Evolutionary conservation across 2,329 filamentous ascomycete species (phyloP), one percentile per base, ranked within the genome.

Genomic region (Podosphaera aphanis): DNA sequence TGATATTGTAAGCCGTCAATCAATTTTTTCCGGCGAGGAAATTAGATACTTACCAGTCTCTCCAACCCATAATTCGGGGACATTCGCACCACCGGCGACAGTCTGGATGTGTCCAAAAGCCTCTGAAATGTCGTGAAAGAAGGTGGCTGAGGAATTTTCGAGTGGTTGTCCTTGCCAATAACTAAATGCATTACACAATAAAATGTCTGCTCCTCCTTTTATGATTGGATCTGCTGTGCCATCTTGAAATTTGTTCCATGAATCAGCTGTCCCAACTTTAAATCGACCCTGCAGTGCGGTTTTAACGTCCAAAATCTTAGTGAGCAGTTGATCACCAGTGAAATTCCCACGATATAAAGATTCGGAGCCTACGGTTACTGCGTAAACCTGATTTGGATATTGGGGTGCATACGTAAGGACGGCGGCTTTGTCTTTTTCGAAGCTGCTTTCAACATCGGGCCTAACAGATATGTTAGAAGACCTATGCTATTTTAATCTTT

Each of bases 231-330:
- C 72, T 35, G 71, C 77, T 21, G 77, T 79, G 35, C 76, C 77
- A 57, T 81, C 77, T 41, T 70, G 67, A 56, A 67, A 77, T 61
- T 78, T 79, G 64, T 81, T 82, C 78, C 78, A 83, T 57, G 68
- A 74, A 61, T 83, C 78, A 6, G 77, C 78, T 10, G 74, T 80
- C 44, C 78, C 77, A 39, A 80, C 66, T 52, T 68, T 71, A 53
- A 74, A 64, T 35, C 62, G 62, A 21, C 58, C 59, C 52, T 69
- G 65, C 57, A 77, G 58, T 27, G 69, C 62, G 36, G 62, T 58
- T 63, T 74, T 71, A 50, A 79, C 70, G 44, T 73, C 66, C 49
- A 69, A 63, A 60, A 83, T 79, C 60, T 75, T 75, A 47, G 61
- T 62, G 44, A 74, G 60, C 43, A 83, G 69, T 53, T 74, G 58